Conservation (phyloP, 495 filamentous ascomycete genomes). For the Choiromyces venosus region DNA sequence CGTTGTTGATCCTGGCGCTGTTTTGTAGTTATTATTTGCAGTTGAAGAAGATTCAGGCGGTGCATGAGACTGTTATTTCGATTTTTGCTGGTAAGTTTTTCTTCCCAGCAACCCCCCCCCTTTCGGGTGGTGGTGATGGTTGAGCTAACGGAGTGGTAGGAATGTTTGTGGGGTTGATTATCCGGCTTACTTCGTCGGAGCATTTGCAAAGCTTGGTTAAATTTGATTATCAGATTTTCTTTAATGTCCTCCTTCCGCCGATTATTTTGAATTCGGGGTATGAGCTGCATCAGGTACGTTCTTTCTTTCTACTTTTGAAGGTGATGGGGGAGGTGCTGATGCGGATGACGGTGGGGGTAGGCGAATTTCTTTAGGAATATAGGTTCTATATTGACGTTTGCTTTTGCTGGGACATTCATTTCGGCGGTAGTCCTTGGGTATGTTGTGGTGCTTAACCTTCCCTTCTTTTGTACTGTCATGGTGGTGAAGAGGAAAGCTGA, state of each 20-base stretch:
- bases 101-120: neutral
- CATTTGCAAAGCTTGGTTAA: constrained; percentile 81
- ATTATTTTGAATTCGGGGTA: constrained; percentile 97
- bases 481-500: neutral
- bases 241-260: constrained; percentile 93
- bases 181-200: constrained; percentile 70
- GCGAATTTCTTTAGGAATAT: constrained; percentile 98
- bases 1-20: constrained; percentile 84
- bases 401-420: constrained; percentile 94
- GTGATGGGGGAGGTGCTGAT: neutral
- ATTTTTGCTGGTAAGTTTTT: constrained; percentile 80
- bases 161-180: constrained; percentile 89
- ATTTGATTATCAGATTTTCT: constrained; percentile 98
- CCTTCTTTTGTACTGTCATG: neutral
- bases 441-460: neutral
- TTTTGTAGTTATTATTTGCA: constrained; percentile 97
- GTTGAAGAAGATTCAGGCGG: constrained; percentile 88
- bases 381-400: constrained; percentile 96
- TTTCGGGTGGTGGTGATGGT: neutral
- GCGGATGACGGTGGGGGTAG: constrained; percentile 31
- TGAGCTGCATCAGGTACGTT: constrained; percentile 74
- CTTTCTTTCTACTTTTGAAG: constrained; percentile 13
- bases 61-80: constrained; percentile 95
- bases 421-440: constrained; percentile 83
- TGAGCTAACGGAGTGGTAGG: constrained; percentile 50